phyloP scores from a whole-genome alignment of 164 flowering plant species.

The Brasenia schreberi region DNA sequence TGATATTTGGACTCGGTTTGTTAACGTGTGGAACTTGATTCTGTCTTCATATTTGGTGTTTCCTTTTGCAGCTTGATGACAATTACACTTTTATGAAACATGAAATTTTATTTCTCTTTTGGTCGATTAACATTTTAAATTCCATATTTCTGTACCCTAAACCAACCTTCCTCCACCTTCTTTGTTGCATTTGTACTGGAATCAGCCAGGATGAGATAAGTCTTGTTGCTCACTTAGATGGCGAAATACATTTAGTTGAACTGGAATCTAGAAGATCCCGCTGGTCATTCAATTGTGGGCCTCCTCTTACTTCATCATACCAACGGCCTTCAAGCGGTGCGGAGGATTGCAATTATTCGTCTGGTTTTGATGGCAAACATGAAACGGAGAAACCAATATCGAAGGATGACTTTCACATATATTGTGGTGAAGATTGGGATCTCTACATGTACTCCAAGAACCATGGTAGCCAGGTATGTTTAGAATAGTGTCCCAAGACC shows the following conservation, averaged over 20 bases:
- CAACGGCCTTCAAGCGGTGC: conserved; percentile 21
- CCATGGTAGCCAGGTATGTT: conserved; percentile 29
- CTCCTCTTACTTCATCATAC: conserved; percentile 43
- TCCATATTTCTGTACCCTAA: background rate
- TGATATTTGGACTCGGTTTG: too few relatives aligned
- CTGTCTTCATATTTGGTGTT: too few relatives aligned
- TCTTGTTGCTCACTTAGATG: conserved; percentile 37
- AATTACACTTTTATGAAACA: too few relatives aligned
- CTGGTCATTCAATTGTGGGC: conserved; percentile 48
- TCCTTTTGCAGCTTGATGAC: too few relatives aligned
- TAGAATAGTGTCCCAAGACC: background rate
- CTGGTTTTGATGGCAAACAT: conserved; percentile 7
- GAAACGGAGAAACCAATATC: background rate
- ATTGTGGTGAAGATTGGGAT: conserved; percentile 41
- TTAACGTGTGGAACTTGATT: too few relatives aligned
- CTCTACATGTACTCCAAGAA: conserved; percentile 22
- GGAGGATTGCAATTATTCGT: conserved; percentile 12
- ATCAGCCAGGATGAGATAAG: conserved; percentile 20
- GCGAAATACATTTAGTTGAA: conserved; percentile 33
- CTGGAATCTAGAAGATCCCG: conserved; percentile 16
- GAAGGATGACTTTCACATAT: conserved; percentile 18
- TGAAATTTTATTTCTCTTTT: too few relatives aligned
- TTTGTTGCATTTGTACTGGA: conserved; percentile 1
- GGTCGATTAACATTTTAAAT: too few relatives aligned
- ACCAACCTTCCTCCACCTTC: background rate